phyloP scores from a whole-genome alignment of 768 basidiomycete species.

The Cystobasidium ongulense region DNA sequence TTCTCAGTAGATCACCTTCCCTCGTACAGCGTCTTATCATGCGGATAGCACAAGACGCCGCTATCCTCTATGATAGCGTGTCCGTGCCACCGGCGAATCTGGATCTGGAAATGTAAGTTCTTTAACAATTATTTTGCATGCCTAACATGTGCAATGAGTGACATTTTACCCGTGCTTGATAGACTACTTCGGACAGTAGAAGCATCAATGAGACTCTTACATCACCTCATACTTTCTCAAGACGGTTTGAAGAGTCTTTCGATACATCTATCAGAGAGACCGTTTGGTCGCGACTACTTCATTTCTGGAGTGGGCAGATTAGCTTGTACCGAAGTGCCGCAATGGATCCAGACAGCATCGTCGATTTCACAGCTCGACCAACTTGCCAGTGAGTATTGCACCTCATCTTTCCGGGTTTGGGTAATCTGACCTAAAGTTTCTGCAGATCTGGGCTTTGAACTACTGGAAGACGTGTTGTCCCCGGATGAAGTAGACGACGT shows the following conservation, averaged over 20 bases:
- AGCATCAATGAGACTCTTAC: background rate
- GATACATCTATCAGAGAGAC: background rate
- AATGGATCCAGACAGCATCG: background rate
- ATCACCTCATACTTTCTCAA: background rate
- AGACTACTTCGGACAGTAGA: background rate
- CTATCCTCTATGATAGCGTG: background rate
- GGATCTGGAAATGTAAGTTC: background rate
- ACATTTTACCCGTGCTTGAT: background rate
- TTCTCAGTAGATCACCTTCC: background rate
- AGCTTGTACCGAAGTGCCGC: constrained; percentile 8
- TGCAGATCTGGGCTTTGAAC: constrained; percentile 2
- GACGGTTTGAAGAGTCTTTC: background rate
- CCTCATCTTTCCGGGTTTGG: no score
- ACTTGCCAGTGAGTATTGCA: background rate
- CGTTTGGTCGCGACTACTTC: constrained; percentile 8
- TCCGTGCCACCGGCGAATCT: background rate
- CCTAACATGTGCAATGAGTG: background rate
- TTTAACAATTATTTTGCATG: background rate
- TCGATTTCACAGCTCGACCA: background rate
- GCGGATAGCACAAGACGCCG: background rate
- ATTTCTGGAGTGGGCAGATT: constrained; percentile 4
- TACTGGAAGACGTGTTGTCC: constrained; percentile 16
- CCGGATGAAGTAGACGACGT: constrained; percentile 24
- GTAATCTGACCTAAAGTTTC: no score
- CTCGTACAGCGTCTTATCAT: constrained; percentile 4